A percentile compares a stretch with the other conserved stretches of the same genome.
These are phyloP conservation scores for Boletus subcaerulescens DNA, from an alignment of 768 basidiomycete species.

Conservation along the genomic window DNA sequence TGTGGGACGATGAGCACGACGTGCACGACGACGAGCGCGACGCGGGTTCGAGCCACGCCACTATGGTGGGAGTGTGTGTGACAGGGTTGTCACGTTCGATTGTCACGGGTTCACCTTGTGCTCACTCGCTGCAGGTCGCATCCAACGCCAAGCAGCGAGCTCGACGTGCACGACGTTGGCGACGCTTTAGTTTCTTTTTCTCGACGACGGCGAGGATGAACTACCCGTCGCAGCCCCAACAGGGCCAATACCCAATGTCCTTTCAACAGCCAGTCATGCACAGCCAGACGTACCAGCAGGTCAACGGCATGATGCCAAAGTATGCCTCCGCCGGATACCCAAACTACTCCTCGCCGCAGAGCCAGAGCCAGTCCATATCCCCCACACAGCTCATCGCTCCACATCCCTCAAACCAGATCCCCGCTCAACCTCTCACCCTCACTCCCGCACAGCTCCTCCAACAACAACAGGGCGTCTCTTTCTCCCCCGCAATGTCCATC, in stretches of 20 bases:
- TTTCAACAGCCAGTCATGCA: constrained; percentile 20
- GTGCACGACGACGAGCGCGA: neutral
- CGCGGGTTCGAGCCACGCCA: constrained; percentile 1
- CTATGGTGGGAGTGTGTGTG: constrained; percentile 15
- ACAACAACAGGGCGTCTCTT: constrained; percentile 30
- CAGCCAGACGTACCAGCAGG: constrained; percentile 16
- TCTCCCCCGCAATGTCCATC: constrained; percentile 3
- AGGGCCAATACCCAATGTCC: constrained; percentile 27
- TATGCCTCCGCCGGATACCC: constrained; percentile 18
- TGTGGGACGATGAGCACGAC: neutral
- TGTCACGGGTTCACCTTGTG: constrained; percentile 11
- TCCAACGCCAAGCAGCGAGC: constrained; percentile 1
- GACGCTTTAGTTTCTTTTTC: neutral
- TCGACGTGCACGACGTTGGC: constrained; percentile 2
- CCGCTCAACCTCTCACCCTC: constrained; percentile 24
- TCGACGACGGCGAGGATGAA: constrained; percentile 23
- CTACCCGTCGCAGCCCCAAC: constrained; percentile 19
- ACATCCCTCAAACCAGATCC: constrained; percentile 9
- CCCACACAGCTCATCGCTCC: constrained; percentile 27
- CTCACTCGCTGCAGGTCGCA: constrained; percentile 4
- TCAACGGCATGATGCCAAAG: constrained; percentile 11
- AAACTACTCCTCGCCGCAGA: constrained; percentile 5
- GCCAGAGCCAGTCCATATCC: constrained; percentile 21
- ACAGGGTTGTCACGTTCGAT: constrained; percentile 24
- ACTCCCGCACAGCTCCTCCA: constrained; percentile 37